Evolutionary conservation across 306 rosid species (phyloP).

Genomic region (Vicia sativa): DNA sequence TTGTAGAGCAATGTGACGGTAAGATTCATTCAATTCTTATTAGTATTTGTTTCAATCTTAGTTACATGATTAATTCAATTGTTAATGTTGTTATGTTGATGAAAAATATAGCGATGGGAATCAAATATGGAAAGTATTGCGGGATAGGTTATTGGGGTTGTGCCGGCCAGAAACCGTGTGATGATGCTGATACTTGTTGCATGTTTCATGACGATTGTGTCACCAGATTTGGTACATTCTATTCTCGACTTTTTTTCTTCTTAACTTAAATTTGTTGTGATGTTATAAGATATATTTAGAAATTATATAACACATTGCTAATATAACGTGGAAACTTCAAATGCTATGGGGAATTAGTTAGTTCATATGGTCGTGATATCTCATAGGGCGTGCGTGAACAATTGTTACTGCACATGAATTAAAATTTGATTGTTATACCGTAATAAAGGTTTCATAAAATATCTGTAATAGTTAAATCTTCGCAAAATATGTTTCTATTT

Average conservation of each 20-base stretch:
- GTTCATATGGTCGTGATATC: no score
- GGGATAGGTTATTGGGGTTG: conserved; percentile 87
- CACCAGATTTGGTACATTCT: conserved; percentile 52
- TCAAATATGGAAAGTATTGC: conserved; percentile 86
- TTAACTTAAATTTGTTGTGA: no score
- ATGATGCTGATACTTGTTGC: conserved; percentile 92
- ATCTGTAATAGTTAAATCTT: no score
- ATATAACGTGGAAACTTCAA: no score
- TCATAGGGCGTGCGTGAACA: no score
- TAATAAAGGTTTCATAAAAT: no score
- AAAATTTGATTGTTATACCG: no score
- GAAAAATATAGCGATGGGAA: conserved; percentile 31
- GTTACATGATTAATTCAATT: background rate
- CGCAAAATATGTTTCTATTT: no score
- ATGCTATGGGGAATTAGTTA: no score
- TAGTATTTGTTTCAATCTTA: background rate
- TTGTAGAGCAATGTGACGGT: conserved; percentile 65
- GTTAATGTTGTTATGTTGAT: conserved; percentile 4
- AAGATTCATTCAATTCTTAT: conserved; percentile 31
- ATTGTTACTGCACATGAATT: no score
- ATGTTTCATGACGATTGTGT: conserved; percentile 82
- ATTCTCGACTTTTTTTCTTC: background rate
- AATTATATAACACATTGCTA: no score
- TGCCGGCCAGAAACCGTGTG: conserved; percentile 84
- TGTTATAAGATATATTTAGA: no score